A percentile compares a stretch with the other conserved stretches of the same genome.
phyloP scores from a whole-genome alignment of 2,329 filamentous ascomycete genomes.

The Bipolaris victoriae region DNA sequence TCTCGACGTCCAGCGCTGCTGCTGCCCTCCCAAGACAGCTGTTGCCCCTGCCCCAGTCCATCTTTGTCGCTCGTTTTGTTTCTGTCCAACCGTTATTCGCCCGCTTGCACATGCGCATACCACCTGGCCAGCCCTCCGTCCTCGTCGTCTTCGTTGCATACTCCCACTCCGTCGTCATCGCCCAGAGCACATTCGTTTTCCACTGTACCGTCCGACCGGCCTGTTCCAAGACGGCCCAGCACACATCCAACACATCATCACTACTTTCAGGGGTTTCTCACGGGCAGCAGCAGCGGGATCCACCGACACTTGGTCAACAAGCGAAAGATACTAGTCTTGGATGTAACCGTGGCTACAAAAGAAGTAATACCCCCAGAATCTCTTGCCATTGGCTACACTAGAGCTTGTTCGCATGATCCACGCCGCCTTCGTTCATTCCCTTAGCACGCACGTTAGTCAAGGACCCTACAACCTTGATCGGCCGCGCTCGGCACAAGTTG shows the following conservation, averaged over 20 bases:
- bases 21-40: constrained; percentile 23
- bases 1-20: constrained; percentile 33
- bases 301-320: constrained; percentile 5
- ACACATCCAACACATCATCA: constrained; percentile 7
- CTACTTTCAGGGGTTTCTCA: constrained; percentile 1
- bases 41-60: constrained; percentile 22
- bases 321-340: constrained; percentile 9
- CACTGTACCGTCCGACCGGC: constrained; percentile 22
- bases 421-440: constrained; percentile 31
- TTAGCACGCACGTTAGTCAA: constrained; percentile 37
- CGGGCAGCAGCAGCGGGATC: constrained; percentile 6
- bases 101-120: constrained; percentile 27
- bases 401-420: constrained; percentile 27
- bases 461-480: constrained; percentile 32
- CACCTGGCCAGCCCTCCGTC: constrained; percentile 28
- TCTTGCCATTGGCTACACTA: constrained; percentile 29
- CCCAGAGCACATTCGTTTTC: constrained; percentile 35
- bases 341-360: constrained; percentile 12
- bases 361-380: constrained; percentile 13
- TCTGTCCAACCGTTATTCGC: constrained; percentile 10
- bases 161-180: constrained; percentile 25
- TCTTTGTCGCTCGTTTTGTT: constrained; percentile 21
- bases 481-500: constrained; percentile 41
- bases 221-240: constrained; percentile 11
- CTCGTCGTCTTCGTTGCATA: constrained; percentile 13